Evolutionary conservation across 164 flowering plant genomes (phyloP).

Genomic region (Warburgia ugandensis): DNA sequence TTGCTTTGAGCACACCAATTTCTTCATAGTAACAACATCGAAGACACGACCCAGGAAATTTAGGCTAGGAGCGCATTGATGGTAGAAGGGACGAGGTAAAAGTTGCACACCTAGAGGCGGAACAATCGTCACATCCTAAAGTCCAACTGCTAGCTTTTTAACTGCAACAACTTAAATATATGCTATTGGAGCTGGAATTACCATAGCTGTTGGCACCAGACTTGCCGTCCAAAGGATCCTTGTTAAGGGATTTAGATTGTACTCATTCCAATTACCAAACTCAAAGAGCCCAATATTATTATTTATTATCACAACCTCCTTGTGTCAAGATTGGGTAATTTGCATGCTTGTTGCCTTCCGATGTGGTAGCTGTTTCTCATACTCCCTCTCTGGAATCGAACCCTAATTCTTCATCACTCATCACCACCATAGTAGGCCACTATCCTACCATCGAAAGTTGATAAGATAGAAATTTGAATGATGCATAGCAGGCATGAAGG

Average conservation of each 20-base stretch:
- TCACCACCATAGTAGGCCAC: no score
- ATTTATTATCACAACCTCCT: conserved; percentile 14
- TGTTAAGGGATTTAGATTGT: no score
- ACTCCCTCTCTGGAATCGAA: no score
- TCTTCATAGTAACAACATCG: conserved; percentile 2
- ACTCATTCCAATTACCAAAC: conserved; percentile 9
- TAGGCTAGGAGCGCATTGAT: conserved; percentile 1
- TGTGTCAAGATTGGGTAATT: conserved; percentile 12
- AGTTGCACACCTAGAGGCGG: conserved; percentile 4
- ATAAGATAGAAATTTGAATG: no score
- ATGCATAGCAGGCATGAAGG: no score
- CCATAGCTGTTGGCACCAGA: conserved; percentile 8
- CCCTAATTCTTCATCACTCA: no score
- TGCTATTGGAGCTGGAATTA: conserved; percentile 16
- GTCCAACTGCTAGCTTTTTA: conserved; percentile 6
- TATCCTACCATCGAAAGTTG: no score
- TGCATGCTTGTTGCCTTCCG: conserved; percentile 9
- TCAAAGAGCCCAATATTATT: conserved; percentile 8
- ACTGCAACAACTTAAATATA: conserved; percentile 13
- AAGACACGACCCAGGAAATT: neutral
- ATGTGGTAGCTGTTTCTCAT: conserved; percentile 11
- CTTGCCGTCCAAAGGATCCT: no score
- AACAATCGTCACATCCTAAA: conserved; percentile 1
- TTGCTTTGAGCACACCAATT: no score
- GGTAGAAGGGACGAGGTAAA: conserved; percentile 1